These are phyloP conservation scores for Chenopodium formosanum DNA, from an alignment of 148 eudicot species.

Conservation along the genomic window DNA sequence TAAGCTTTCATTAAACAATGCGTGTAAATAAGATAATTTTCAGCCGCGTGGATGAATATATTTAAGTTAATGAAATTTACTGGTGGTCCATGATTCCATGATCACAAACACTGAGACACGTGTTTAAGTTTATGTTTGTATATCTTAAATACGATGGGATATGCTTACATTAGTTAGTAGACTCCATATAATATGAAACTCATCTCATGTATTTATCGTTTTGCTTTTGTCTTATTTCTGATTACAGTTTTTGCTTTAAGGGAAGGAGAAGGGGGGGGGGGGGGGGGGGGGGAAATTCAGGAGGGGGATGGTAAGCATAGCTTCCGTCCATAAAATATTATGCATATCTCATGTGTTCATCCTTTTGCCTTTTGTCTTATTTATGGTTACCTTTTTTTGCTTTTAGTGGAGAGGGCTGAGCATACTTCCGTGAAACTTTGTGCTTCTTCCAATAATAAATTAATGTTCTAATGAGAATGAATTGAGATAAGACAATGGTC, in stretches of 20 bases:
- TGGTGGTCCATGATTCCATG: background rate
- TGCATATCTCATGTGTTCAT: constrained; percentile 5
- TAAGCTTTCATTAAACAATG: background rate
- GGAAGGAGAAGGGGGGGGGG: background rate
- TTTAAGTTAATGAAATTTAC: background rate
- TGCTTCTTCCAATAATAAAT: background rate
- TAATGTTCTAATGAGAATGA: background rate
- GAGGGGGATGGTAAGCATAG: background rate
- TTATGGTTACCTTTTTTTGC: background rate
- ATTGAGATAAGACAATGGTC: constrained; percentile 8
- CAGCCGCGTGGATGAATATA: background rate
- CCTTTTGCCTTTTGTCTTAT: constrained; percentile 20
- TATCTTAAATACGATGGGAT: background rate
- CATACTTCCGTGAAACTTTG: constrained; percentile 6
- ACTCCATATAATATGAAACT: background rate
- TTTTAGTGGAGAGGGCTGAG: background rate
- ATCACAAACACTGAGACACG: background rate
- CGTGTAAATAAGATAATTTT: background rate
- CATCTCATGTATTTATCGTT: background rate
- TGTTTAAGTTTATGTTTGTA: background rate
- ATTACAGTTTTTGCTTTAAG: too few species aligned
- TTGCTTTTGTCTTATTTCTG: background rate
- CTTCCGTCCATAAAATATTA: background rate
- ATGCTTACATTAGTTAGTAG: background rate
- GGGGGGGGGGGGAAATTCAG: background rate